Conservation (phyloP, 2,329 filamentous ascomycete species). For the Dactylonectria estremocensis region DNA sequence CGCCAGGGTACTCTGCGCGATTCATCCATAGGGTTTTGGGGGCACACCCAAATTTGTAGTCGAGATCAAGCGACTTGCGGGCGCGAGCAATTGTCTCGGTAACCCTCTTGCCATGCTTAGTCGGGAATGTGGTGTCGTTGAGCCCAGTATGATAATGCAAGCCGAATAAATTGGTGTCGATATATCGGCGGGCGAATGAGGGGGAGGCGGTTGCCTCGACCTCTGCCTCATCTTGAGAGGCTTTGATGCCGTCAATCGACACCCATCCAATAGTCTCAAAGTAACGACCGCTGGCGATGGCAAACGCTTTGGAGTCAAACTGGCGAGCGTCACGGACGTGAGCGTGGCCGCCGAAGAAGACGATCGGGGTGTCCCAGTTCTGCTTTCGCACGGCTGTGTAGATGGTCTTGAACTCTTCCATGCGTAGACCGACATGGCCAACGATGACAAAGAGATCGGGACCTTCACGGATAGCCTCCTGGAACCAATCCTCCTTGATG, state of each 20-base stretch:
- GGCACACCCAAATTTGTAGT: constrained; percentile 85
- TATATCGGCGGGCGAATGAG: constrained; percentile 84
- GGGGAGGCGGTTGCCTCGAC: constrained; percentile 56
- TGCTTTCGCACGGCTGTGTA: constrained; percentile 83
- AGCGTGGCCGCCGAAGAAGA: constrained; percentile 91
- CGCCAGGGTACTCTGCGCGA: constrained; percentile 79
- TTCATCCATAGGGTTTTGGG: constrained; percentile 87
- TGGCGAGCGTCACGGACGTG: constrained; percentile 89
- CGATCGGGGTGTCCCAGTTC: constrained; percentile 87
- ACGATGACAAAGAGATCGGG: constrained; percentile 89
- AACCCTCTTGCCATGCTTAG: constrained; percentile 80
- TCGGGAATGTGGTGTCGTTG: constrained; percentile 81
- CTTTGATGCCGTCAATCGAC: constrained; percentile 79
- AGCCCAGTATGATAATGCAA: constrained; percentile 85
- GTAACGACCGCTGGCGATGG: constrained; percentile 89
- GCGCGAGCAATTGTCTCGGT: constrained; percentile 79
- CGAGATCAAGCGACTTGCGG: constrained; percentile 79
- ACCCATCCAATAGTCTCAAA: constrained; percentile 97
- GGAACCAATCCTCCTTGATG: constrained; percentile 90
- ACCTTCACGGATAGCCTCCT: constrained; percentile 85
- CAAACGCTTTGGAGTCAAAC: constrained; percentile 85
- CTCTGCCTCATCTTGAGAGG: constrained; percentile 44
- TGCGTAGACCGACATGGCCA: constrained; percentile 88
- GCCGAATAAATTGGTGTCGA: constrained; percentile 93
- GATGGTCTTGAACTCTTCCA: constrained; percentile 83